Conservation (phyloP, 345 rosid genomes). For the Euphorbia lathyris region DNA sequence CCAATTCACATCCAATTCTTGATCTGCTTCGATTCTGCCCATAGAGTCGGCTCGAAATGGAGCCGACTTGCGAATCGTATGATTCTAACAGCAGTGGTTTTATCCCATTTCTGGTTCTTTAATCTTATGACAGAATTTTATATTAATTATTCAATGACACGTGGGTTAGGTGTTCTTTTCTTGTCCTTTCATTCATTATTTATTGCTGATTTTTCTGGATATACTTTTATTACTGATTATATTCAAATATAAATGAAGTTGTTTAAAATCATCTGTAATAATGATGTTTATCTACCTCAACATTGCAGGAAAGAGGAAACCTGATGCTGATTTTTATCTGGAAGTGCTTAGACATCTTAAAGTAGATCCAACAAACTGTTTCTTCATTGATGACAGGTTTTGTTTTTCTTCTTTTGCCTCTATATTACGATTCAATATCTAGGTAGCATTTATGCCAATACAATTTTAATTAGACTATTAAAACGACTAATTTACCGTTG, state of each 20-base stretch:
- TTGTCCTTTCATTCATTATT: neutral
- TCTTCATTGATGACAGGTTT: slow-evolving; percentile 87
- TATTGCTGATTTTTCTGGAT: neutral
- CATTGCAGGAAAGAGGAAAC: slow-evolving; percentile 82
- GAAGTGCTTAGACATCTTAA: slow-evolving; percentile 56
- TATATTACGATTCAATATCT: too few species aligned
- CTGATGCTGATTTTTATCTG: slow-evolving; percentile 66
- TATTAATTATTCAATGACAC: too few species aligned
- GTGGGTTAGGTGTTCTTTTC: neutral
- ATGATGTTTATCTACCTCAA: slow-evolving; percentile 5
- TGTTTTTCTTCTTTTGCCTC: slow-evolving; percentile 8
- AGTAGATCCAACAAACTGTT: slow-evolving; percentile 67
- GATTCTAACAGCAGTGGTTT: too few species aligned
- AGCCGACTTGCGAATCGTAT: too few species aligned
- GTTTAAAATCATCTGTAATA: neutral
- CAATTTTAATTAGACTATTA: too few species aligned
- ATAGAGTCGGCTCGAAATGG: too few species aligned
- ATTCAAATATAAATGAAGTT: neutral
- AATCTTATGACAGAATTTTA: too few species aligned
- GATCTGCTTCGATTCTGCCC: too few species aligned
- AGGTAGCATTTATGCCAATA: too few species aligned
- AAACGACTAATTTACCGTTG: too few species aligned
- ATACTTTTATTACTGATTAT: neutral
- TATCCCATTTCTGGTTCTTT: too few species aligned
- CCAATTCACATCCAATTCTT: too few species aligned